Percentiles rank a stretch among this genome's conserved stretches.
These are phyloP conservation scores for Paramarasmius palmivorus DNA, from an alignment of 1,284 basidiomycete species.

Conservation along the genomic window DNA sequence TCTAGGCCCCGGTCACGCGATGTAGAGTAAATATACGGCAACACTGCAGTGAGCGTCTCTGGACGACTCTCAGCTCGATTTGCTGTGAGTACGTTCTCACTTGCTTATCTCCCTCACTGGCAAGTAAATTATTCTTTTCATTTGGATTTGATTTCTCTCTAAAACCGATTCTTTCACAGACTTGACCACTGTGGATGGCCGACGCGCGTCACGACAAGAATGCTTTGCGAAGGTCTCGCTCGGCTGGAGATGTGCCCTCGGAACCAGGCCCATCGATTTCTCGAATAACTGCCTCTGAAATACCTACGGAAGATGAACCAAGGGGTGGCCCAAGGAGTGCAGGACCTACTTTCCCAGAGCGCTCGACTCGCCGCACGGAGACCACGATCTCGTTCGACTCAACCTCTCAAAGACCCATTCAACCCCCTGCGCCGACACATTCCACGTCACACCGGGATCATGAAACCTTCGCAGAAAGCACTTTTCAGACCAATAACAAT, in stretches of 20 bases:
- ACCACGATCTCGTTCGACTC: too few species aligned
- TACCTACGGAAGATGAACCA: too few species aligned
- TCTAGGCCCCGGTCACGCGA: too few species aligned
- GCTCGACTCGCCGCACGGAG: neutral
- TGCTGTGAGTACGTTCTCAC: too few species aligned
- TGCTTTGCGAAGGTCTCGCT: conserved; percentile 12
- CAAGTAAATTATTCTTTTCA: neutral
- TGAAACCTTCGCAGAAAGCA: neutral
- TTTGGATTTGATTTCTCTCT: neutral
- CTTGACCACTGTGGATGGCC: neutral
- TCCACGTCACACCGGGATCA: neutral
- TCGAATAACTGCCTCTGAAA: neutral
- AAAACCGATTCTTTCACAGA: neutral
- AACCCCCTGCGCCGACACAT: neutral
- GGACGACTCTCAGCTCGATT: too few species aligned
- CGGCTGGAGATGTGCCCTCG: conserved; percentile 13
- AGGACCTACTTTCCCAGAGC: conserved; percentile 4
- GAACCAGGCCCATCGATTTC: neutral
- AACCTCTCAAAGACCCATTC: neutral
- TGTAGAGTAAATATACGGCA: too few species aligned
- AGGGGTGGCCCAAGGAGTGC: conserved; percentile 10
- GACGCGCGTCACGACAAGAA: neutral
- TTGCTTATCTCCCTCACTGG: neutral
- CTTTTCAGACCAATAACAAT: conserved; percentile 5
- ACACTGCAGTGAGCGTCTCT: neutral